These are phyloP conservation scores for Aspergillus aculeatinus DNA, from an alignment of 2,329 filamentous ascomycete species.

Conservation along the genomic window DNA sequence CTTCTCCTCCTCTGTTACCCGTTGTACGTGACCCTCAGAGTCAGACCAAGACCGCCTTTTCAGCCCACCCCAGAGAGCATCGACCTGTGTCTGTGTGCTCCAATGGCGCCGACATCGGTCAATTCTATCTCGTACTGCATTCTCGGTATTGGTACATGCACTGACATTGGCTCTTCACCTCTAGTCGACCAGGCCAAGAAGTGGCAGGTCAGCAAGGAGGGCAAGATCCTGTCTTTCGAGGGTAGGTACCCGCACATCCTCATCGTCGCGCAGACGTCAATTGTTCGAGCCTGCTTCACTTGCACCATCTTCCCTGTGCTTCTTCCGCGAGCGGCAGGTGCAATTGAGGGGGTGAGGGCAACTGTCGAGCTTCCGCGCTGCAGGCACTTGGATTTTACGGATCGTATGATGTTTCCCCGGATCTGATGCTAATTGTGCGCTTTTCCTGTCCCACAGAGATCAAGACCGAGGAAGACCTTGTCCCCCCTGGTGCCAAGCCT, in stretches of 20 bases:
- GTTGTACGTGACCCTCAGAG: slow-evolving; percentile 44
- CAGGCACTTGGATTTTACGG: not conserved
- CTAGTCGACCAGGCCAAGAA: slow-evolving; percentile 43
- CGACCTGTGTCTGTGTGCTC: slow-evolving; percentile 16
- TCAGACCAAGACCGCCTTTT: slow-evolving; percentile 24
- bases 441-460: slow-evolving; percentile 63
- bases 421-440: slow-evolving; percentile 13
- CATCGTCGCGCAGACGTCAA: slow-evolving; percentile 13
- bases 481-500: slow-evolving; percentile 75
- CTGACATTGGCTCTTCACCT: slow-evolving; percentile 26
- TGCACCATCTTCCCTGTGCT: not conserved
- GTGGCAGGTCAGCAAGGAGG: slow-evolving; percentile 42
- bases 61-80: slow-evolving; percentile 17
- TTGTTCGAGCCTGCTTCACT: slow-evolving; percentile 6
- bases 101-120: slow-evolving; percentile 23
- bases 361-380: not conserved
- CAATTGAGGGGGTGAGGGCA: slow-evolving; percentile 6
- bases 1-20: slow-evolving; percentile 47
- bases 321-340: not conserved
- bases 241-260: slow-evolving; percentile 34
- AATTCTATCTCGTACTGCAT: not conserved
- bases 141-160: slow-evolving; percentile 1
- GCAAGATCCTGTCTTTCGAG: slow-evolving; percentile 47
- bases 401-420: slow-evolving; percentile 9
- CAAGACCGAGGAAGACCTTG: slow-evolving; percentile 75